Percentiles rank a stretch among this genome's conserved stretches.
phyloP scores from a whole-genome alignment of 2,329 filamentous ascomycete species.

The Fusarium sp. region DNA sequence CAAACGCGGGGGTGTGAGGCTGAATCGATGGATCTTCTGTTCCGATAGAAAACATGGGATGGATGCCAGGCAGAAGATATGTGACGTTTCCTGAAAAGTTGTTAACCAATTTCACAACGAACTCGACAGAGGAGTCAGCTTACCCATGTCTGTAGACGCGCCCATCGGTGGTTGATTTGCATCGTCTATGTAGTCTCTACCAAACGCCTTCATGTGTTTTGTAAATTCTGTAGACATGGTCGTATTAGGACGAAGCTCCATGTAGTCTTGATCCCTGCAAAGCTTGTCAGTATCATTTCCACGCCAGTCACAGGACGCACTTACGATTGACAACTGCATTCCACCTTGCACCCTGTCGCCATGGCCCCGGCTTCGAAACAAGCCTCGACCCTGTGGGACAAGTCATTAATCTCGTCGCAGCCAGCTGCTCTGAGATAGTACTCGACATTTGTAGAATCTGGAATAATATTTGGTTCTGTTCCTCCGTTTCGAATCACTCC shows the following conservation, averaged over 20 bases:
- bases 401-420: slow-evolving; percentile 51
- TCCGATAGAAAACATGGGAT: slow-evolving; percentile 40
- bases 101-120: background rate
- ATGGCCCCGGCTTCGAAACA: slow-evolving; percentile 55
- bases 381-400: slow-evolving; percentile 49
- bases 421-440: slow-evolving; percentile 46
- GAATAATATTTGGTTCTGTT: slow-evolving; percentile 66
- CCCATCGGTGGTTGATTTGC: slow-evolving; percentile 33
- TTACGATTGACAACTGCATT: slow-evolving; percentile 47
- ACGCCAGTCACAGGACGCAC: background rate
- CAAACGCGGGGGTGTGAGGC: slow-evolving; percentile 37
- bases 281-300: background rate
- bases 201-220: slow-evolving; percentile 38
- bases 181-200: slow-evolving; percentile 19
- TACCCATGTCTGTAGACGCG: slow-evolving; percentile 43
- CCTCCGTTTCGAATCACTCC: slow-evolving; percentile 65
- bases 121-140: background rate
- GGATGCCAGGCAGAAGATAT: slow-evolving; percentile 36
- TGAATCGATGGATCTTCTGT: slow-evolving; percentile 32
- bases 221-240: slow-evolving; percentile 28
- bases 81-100: slow-evolving; percentile 36
- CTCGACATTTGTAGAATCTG: slow-evolving; percentile 57
- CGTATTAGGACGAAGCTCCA: slow-evolving; percentile 36
- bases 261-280: slow-evolving; percentile 36
- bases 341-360: slow-evolving; percentile 60